phyloP scores from a whole-genome alignment of 2,329 filamentous ascomycete genomes.

The Elsinoe perseae region DNA sequence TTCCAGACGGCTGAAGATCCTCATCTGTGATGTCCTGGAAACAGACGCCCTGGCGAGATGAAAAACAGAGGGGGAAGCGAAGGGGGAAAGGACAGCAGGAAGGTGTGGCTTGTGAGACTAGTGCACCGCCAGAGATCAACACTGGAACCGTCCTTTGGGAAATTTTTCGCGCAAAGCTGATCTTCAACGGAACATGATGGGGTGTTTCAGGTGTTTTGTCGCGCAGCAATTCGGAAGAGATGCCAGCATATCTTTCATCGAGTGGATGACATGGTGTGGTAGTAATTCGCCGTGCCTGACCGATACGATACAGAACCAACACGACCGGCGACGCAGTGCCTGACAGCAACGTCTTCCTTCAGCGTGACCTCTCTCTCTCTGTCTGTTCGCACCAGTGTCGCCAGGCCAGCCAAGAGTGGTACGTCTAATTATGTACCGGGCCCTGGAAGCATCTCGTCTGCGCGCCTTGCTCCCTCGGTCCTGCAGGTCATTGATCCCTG shows the following conservation, averaged over 20 bases:
- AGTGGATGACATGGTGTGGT: not conserved
- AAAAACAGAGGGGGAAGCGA: slow-evolving; percentile 6
- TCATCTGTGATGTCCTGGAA: slow-evolving; percentile 10
- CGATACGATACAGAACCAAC: not conserved
- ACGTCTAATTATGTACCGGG: slow-evolving; percentile 1
- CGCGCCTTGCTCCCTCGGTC: not conserved
- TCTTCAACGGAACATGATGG: slow-evolving; percentile 3
- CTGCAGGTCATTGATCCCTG: slow-evolving; percentile 13
- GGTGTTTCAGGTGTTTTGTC: slow-evolving; percentile 6
- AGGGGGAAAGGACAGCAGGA: not conserved
- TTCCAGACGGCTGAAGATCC: slow-evolving; percentile 5
- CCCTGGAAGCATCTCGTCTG: slow-evolving; percentile 10
- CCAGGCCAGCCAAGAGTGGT: not conserved
- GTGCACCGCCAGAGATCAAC: slow-evolving; percentile 13
- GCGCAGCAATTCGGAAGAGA: not conserved
- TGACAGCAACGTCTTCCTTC: slow-evolving; percentile 6
- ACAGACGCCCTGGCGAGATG: not conserved
- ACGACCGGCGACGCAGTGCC: not conserved
- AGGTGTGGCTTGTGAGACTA: slow-evolving; percentile 12
- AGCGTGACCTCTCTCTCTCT: slow-evolving; percentile 1
- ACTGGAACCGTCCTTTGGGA: not conserved
- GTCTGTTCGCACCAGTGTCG: not conserved
- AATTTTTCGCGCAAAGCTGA: slow-evolving; percentile 11
- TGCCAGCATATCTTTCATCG: not conserved
- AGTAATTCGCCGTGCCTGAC: not conserved